A percentile compares a stretch with the other conserved stretches of the same genome.
Evolutionary conservation across 177 flowering plant species (phyloP).

Genomic region (Vitis hybrid): DNA sequence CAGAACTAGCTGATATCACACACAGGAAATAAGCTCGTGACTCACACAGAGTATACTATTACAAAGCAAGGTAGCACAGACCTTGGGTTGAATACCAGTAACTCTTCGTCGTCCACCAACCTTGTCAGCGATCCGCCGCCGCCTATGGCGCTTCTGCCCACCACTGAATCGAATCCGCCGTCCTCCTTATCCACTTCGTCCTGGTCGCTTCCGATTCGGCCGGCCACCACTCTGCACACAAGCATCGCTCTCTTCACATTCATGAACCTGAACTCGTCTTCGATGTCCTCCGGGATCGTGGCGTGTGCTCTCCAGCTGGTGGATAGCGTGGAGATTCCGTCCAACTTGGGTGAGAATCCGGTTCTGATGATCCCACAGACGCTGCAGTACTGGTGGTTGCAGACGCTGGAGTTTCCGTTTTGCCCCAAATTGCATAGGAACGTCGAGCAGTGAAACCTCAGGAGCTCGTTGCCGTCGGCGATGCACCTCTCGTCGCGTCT

Average conservation of each 20-base stretch:
- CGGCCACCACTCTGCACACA: constrained; percentile 89
- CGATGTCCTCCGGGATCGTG: constrained; percentile 70
- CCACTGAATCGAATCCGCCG: constrained; percentile 71
- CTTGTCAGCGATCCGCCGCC: too few relatives aligned
- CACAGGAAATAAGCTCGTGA: background rate
- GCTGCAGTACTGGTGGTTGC: constrained; percentile 58
- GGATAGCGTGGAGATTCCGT: constrained; percentile 68
- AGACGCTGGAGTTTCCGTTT: constrained; percentile 51
- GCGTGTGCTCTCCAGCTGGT: constrained; percentile 73
- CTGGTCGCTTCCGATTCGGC: constrained; percentile 64
- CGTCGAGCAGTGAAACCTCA: constrained; percentile 80
- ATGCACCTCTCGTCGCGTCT: constrained; percentile 63
- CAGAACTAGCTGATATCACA: too few relatives aligned
- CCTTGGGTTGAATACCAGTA: constrained; percentile 81
- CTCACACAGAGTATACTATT: constrained; percentile 59
- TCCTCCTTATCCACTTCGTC: constrained; percentile 45
- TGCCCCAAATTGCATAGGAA: constrained; percentile 66
- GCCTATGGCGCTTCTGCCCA: constrained; percentile 22
- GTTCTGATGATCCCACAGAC: constrained; percentile 69
- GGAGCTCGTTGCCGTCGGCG: constrained; percentile 88
- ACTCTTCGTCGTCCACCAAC: constrained; percentile 14
- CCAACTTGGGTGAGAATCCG: constrained; percentile 84
- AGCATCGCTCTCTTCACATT: constrained; percentile 79
- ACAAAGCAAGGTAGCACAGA: constrained; percentile 96
- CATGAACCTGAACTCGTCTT: constrained; percentile 84